Conservation (phyloP, 2,329 filamentous ascomycete genomes). For the Cladobotryum protrusum region DNA sequence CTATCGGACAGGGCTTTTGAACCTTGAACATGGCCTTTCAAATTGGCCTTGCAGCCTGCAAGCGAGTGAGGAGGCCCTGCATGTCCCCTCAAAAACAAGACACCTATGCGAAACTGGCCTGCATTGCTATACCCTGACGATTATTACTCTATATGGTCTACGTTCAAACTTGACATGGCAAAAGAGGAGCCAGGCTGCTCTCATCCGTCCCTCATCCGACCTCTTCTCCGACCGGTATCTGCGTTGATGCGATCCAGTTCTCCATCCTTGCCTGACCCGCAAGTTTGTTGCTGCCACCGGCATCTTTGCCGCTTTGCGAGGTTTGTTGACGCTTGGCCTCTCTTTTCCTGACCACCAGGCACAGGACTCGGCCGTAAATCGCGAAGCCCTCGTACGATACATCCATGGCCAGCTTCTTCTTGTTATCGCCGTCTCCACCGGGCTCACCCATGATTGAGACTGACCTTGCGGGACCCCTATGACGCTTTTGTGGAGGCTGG, state of each 20-base stretch:
- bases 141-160: background rate
- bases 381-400: constrained; percentile 93
- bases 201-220: constrained; percentile 16
- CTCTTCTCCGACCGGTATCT: constrained; percentile 45
- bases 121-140: background rate
- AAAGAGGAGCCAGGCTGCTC: background rate
- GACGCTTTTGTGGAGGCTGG: constrained; percentile 41
- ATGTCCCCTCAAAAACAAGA: background rate
- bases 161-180: background rate
- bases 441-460: constrained; percentile 17
- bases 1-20: no score
- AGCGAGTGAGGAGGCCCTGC: background rate
- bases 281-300: constrained; percentile 27
- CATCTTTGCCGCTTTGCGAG: constrained; percentile 21
- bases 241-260: constrained; percentile 78
- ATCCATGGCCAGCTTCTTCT: constrained; percentile 84
- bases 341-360: constrained; percentile 77
- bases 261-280: constrained; percentile 69
- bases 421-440: constrained; percentile 53
- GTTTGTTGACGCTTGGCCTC: constrained; percentile 42
- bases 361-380: constrained; percentile 89
- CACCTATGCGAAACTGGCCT: background rate
- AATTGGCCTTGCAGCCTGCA: no score
- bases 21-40: no score
- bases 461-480: constrained; percentile 24